Conservation (phyloP, 192 early-diverging fungal species). For the Geranomyces michiganensis region DNA sequence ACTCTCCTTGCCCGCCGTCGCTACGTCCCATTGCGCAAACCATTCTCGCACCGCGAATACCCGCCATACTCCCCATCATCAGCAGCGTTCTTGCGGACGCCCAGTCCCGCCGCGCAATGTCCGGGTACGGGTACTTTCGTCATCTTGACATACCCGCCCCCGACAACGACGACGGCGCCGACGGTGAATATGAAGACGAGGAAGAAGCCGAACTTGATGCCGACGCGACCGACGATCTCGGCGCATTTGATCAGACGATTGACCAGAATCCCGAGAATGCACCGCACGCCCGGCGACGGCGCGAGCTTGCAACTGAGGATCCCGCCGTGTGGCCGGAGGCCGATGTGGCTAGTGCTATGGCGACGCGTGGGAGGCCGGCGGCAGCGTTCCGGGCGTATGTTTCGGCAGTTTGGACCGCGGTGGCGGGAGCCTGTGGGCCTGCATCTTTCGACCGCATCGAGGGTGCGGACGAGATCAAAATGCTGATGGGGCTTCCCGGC, state of each 20-base stretch:
- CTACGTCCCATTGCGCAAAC: conserved; percentile 35
- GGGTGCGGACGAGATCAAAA: not conserved
- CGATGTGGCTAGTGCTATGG: not conserved
- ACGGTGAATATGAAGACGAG: no score
- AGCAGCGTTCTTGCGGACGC: conserved; percentile 64
- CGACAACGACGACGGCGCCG: not conserved
- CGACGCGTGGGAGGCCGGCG: not conserved
- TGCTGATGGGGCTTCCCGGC: not conserved
- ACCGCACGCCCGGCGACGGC: not conserved
- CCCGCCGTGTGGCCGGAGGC: not conserved
- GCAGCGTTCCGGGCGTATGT: conserved; percentile 4
- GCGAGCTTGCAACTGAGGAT: not conserved
- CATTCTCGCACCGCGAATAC: conserved; percentile 33
- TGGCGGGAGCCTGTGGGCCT: not conserved
- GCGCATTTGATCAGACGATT: not conserved
- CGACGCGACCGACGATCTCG: not conserved
- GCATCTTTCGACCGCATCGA: not conserved
- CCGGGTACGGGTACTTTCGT: conserved; percentile 5
- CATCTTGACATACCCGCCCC: not conserved
- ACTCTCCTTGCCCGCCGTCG: conserved; percentile 40
- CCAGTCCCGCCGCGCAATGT: not conserved
- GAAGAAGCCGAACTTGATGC: conserved; percentile 1
- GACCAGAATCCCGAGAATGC: not conserved
- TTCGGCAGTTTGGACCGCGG: not conserved
- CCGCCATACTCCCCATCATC: conserved; percentile 60